phyloP scores from a whole-genome alignment of 441 rosid genomes.

The Euphorbia celastroides region DNA sequence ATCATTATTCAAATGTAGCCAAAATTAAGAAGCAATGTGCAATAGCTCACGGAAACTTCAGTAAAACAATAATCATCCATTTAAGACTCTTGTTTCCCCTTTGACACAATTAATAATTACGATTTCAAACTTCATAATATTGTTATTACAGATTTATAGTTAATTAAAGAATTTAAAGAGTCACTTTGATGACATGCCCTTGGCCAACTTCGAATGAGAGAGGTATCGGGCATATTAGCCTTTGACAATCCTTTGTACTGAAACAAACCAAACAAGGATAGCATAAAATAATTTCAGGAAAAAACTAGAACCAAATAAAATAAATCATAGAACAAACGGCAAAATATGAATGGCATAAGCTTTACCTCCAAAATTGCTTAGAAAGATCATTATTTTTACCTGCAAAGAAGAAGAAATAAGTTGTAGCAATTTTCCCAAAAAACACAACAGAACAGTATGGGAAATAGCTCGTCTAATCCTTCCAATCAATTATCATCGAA shows the following conservation, averaged over 20 bases:
- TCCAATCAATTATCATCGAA: not conserved
- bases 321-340: not conserved
- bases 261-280: not conserved
- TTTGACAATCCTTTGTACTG: not conserved
- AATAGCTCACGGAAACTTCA: not conserved
- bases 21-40: not conserved
- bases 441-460: no score
- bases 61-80: not conserved
- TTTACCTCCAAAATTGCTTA: not conserved
- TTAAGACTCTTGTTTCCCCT: not conserved
- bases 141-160: not conserved
- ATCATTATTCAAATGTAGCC: no score
- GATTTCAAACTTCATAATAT: not conserved
- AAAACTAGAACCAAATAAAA: not conserved
- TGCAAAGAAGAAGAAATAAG: not conserved
- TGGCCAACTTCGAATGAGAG: not conserved
- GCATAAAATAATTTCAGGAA: not conserved
- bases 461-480: not conserved
- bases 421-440: no score
- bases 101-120: not conserved
- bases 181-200: not conserved
- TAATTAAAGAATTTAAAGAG: not conserved
- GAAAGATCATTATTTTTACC: not conserved
- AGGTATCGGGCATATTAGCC: not conserved
- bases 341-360: not conserved